A percentile compares a stretch with the other conserved stretches of the same genome.
These are phyloP conservation scores for Aphanocladium album DNA, from an alignment of 2,329 filamentous ascomycete genomes.

Conservation along the genomic window DNA sequence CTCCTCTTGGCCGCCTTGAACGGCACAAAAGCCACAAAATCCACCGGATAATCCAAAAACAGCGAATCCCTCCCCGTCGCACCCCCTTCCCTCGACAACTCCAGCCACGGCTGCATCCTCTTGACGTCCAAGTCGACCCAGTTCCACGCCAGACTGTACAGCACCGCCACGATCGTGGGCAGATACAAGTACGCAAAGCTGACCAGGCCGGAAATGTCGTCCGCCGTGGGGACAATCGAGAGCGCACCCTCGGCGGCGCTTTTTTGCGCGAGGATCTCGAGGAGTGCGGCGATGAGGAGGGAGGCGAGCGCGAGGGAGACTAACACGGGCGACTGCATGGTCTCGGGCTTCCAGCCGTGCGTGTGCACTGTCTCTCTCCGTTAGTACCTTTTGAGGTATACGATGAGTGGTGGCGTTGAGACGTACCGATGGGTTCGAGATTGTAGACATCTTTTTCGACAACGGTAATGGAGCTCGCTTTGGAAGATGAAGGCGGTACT, in stretches of 20 bases:
- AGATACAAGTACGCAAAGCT: constrained; percentile 44
- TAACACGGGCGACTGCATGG: constrained; percentile 28
- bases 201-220: constrained; percentile 30
- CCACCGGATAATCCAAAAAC: constrained; percentile 47
- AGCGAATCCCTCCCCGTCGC: constrained; percentile 41
- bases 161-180: constrained; percentile 48
- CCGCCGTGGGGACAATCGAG: constrained; percentile 18
- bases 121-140: constrained; percentile 58
- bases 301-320: constrained; percentile 31
- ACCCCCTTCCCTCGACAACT: constrained; percentile 44
- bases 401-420: neutral
- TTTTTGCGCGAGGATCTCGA: constrained; percentile 39
- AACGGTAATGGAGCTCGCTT: neutral
- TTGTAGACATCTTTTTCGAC: neutral
- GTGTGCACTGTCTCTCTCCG: neutral
- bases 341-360: constrained; percentile 2
- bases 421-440: neutral
- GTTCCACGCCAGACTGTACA: constrained; percentile 53
- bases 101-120: constrained; percentile 55
- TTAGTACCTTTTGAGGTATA: neutral
- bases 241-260: constrained; percentile 39
- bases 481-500: neutral
- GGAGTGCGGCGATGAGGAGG: constrained; percentile 33
- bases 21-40: constrained; percentile 31
- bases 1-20: constrained; percentile 22